Evolutionary conservation across 805 yeast genomes (phyloP), one percentile per base, ranked within the genome.

Genomic region (Lachancea mirantina): DNA sequence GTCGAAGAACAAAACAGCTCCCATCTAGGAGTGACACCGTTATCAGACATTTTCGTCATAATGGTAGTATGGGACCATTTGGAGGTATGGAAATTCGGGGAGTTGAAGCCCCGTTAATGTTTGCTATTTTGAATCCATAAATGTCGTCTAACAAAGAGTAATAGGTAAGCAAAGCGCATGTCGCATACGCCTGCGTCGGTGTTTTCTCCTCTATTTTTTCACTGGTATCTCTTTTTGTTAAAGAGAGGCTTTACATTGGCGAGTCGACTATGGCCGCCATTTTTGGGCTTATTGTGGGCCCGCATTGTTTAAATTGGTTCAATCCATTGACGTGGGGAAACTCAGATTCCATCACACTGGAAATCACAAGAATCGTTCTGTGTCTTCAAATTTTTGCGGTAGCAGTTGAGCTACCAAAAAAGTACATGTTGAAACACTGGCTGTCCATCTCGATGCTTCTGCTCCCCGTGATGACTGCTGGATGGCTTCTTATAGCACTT

Each of bases 351-450:
- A 74, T 88, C 42, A 87, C 96, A 0, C 63, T 85, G 42, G 96
- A 87, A 50, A 66, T 88, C 10, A 78, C 89, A 35, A 69, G 96
- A 34, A 73, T 87, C 10, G 89, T 85, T 3, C 63, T 87, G 47
- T 78, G 89, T 52, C 73, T 87, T 33, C 96, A 87, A 62, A 84
- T 87, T 46, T 89, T 87, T 49, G 95, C 95, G 7, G 94, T 84
- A 14, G 94, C 95, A 2, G 96, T 87, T 20, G 96, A 87, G 57
- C 64, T 87, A 57, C 96, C 96, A 11, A 74, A 83, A 36, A 83
- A 82, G 53, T 87, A 88, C 55, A 82, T 88, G 89, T 67, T 76
- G 42, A 73, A 72, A 40, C 96, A 88, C 54, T 79, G 92, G 85
- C 45, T 70, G 6, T 79, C 94, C 0, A 87, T 88, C 10, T 57